Evolutionary conservation across 2,329 filamentous ascomycete genomes (phyloP), one percentile per base, ranked within the genome.

Genomic region (Beauveria bassiana): DNA sequence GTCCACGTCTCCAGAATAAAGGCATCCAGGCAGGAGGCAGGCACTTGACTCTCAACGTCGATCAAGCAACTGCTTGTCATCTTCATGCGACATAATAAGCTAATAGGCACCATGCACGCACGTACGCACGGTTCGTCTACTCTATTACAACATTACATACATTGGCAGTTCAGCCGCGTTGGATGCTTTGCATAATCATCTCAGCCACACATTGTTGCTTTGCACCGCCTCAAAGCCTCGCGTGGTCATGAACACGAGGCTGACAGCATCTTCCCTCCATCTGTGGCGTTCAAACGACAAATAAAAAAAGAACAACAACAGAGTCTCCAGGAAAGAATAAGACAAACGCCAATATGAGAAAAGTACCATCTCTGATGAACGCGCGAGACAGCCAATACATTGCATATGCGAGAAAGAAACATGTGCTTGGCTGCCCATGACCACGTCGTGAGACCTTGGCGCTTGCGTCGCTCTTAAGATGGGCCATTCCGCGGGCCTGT

Each of bases 161-260:
- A 38, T 38, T 38, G 34, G 34, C 12, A 5, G 34, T 38, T 16
- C 5, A 38, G 34, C 34, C 42, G 18, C 18, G 42, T 43, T 43
- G 42, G 4, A 57, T 49, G 28, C 28, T 58, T 42, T 58, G 55
- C 56, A 51, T 50, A 10, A 42, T 40, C 14, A 20, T 46, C 38
- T 46, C 57, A 60, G 57, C 57, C 57, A 60, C 57, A n/a, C 8
- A 14, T 16, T 6, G 10, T 26, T 16, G 34, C 16, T 6, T 42
- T 45, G 49, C 57, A 60, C 57, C 47, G 57, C 57, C 57, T 34
- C 57, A 52, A 14, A 60, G 57, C 57, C 57, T 60, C 26, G 57
- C 52, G 49, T 60, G 57, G 49, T 28, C 38, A 38, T 42, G 31
- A 8, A 14, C 40, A 4, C 57, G n/a, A 53, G 49, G 57, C 57